Evolutionary conservation across 169 alveolate genomes (phyloP).

Genomic region (Plasmodium berghei): DNA sequence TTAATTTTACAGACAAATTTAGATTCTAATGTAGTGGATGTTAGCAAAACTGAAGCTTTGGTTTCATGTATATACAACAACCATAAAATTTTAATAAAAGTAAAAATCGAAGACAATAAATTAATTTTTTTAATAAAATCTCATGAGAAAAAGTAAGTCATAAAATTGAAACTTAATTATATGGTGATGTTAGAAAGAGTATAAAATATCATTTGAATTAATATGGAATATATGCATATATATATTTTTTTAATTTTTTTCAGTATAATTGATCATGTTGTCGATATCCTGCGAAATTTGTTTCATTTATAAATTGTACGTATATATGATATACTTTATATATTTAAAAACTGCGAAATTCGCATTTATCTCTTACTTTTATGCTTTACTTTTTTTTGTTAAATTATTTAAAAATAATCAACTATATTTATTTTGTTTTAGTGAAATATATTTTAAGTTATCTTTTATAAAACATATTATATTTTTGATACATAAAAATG

Average conservation of each 20-base stretch:
- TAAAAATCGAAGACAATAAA: slow-evolving; percentile 66
- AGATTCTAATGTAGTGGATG: slow-evolving; percentile 54
- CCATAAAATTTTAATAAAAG: slow-evolving; percentile 51
- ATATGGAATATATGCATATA: background rate
- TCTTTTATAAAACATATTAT: background rate
- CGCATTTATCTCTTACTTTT: background rate
- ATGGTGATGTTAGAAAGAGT: background rate
- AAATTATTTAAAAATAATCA: slow-evolving; percentile 24
- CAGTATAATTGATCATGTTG: slow-evolving; percentile 57
- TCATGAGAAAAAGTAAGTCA: slow-evolving; percentile 53
- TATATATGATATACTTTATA: slow-evolving; percentile 5
- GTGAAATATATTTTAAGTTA: slow-evolving; percentile 25
- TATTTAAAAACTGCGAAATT: background rate
- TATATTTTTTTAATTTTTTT: slow-evolving; percentile 37
- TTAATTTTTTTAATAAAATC: slow-evolving; percentile 72
- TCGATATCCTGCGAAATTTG: slow-evolving; percentile 65
- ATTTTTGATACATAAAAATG: slow-evolving; percentile 5
- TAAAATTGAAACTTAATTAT: background rate
- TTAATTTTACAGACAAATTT: slow-evolving; percentile 33
- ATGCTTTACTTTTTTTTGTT: slow-evolving; percentile 53
- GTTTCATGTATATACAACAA: slow-evolving; percentile 53
- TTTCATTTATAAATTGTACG: slow-evolving; percentile 25
- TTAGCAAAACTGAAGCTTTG: slow-evolving; percentile 53
- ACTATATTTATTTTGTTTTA: slow-evolving; percentile 34
- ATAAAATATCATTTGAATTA: background rate